Conservation (phyloP, 2,329 filamentous ascomycete genomes). For the Alternaria alternata region DNA sequence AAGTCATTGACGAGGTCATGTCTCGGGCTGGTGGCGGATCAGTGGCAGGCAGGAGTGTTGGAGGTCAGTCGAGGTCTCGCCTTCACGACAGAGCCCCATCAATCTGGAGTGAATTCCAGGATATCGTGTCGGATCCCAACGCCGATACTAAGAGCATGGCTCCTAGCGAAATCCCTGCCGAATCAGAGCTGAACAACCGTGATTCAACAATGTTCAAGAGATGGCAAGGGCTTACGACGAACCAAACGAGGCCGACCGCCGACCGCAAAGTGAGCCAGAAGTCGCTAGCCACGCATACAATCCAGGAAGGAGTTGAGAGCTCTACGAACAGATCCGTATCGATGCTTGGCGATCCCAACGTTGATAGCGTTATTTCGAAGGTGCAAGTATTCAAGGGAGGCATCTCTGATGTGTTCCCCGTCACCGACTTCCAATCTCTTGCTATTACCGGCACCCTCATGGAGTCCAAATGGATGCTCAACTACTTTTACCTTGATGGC, state of each 20-base stretch:
- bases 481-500: conserved; percentile 47
- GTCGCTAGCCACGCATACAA: conserved; percentile 35
- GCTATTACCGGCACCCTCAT: conserved; percentile 46
- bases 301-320: conserved; percentile 34
- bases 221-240: conserved; percentile 34
- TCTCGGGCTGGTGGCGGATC: conserved; percentile 38
- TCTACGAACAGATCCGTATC: conserved; percentile 35
- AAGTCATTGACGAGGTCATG: conserved; percentile 48
- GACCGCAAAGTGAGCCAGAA: conserved; percentile 23
- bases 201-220: conserved; percentile 36
- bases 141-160: conserved; percentile 19
- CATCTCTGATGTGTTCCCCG: conserved; percentile 44
- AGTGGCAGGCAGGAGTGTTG: conserved; percentile 22
- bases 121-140: conserved; percentile 40
- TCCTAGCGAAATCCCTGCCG: conserved; percentile 16
- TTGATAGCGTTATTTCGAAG: conserved; percentile 48
- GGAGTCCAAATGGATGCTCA: conserved; percentile 48
- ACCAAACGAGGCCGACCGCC: conserved; percentile 16
- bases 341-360: conserved; percentile 43
- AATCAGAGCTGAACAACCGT: conserved; percentile 16
- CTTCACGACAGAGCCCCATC: conserved; percentile 29
- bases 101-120: conserved; percentile 42
- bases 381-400: conserved; percentile 48
- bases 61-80: conserved; percentile 28
- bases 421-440: conserved; percentile 46